Evolutionary conservation across 495 filamentous ascomycete genomes (phyloP).

Genomic region (Glutinoglossum americanum): DNA sequence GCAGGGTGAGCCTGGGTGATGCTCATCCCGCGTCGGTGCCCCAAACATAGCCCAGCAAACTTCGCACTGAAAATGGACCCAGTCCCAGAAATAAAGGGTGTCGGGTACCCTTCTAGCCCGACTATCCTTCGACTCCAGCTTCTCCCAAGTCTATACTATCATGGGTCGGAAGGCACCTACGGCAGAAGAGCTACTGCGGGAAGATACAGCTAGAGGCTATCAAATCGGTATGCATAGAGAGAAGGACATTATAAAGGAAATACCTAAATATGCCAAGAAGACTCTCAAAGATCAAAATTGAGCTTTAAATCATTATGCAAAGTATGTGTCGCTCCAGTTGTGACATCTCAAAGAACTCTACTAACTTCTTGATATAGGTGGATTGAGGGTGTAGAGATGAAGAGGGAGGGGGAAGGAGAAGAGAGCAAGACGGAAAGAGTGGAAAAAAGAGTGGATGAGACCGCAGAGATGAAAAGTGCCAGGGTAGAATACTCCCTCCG

Average conservation of each 20-base stretch:
- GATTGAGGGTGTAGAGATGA: background rate
- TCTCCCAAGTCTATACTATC: background rate
- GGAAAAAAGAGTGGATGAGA: no score
- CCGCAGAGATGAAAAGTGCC: no score
- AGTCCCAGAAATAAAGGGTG: no score
- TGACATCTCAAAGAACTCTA: background rate
- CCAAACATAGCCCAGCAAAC: background rate
- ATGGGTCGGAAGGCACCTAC: no score
- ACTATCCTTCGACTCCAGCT: background rate
- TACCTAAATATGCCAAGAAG: background rate
- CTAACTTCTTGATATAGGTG: background rate
- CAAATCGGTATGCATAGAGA: background rate
- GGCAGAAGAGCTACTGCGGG: background rate
- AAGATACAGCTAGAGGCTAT: no score
- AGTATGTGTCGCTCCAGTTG: background rate
- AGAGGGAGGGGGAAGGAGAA: background rate
- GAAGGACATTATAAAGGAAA: background rate
- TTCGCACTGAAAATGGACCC: background rate
- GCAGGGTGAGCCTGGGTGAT: no score
- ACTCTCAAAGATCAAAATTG: conserved; percentile 5
- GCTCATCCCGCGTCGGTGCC: no score
- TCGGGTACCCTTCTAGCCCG: background rate
- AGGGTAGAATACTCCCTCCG: background rate
- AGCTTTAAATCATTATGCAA: conserved; percentile 3
- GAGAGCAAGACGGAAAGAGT: background rate